Base-by-base conservation (phyloP, 1,139 yeast genomes). In the Debaryomycetaceae sp. region DNA sequence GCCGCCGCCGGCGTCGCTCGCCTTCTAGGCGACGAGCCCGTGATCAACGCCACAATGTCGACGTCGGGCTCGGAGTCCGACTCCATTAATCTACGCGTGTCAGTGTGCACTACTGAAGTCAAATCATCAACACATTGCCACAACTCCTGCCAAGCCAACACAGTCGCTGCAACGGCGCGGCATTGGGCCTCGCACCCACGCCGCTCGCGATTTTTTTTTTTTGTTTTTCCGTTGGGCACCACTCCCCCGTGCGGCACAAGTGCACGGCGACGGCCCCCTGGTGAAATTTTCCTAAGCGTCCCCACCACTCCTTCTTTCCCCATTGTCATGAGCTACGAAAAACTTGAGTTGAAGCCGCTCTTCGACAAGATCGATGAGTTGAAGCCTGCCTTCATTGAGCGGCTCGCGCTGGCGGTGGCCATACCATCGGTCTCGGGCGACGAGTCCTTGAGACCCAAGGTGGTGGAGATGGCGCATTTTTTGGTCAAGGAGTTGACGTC, bases 371-470 rank as follows among this genome's bases (percentile, higher is more conserved):
- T 83, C 46, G 85, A 80, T 44, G 83, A 76, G 48, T 70, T 81
- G 51, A 77, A 80, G 52, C 84, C 86, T 2, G 59, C 67, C 37
- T 83, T 79, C 62, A 75, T 83, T 42, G 65, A 73, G 37, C 68
- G 93, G 45, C 71, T 91, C 40, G 61, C 77, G 29, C 68, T 80
- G 35, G 96, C 96, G 9, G 89, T 93, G 31, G 83, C 88, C 36
- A 93, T 91, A 47, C 94, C 95, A 31, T 89, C 97, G 4, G 96
- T 93, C 23, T 88, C 97, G 6, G 79, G 88, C 23, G 98, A 91
- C 56, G 94, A 88, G 52, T 57, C 77, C 11, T 72, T 83, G 48
- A 83, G 95, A 61, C 94, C 95, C 19, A 70, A 82, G 53, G 97
- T 91, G 31, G 78, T 83, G 35, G 71, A 67, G 47, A 91, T 93